Evolutionary conservation across 805 yeast species (phyloP).

Genomic region (Yarrowia yakushimensis): DNA sequence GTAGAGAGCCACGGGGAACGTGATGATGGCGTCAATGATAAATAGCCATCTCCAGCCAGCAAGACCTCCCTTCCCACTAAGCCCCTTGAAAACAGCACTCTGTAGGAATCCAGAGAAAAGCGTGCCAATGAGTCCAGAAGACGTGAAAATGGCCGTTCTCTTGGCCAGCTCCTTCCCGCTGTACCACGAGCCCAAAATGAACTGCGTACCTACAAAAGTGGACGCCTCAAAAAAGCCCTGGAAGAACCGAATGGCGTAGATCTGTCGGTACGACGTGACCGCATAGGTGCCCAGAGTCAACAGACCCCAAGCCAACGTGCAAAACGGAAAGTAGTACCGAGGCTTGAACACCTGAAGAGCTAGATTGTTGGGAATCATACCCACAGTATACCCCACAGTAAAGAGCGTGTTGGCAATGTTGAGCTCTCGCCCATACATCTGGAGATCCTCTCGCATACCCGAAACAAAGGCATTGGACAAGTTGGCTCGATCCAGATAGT

Average conservation of each 20-base stretch:
- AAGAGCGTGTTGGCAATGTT: slow-evolving; percentile 45
- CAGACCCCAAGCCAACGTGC: slow-evolving; percentile 42
- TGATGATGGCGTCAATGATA: slow-evolving; percentile 28
- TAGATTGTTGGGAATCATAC: slow-evolving; percentile 44
- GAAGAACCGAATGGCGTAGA: slow-evolving; percentile 45
- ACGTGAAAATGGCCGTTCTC: slow-evolving; percentile 44
- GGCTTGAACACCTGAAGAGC: slow-evolving; percentile 39
- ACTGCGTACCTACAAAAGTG: slow-evolving; percentile 44
- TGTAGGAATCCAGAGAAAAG: slow-evolving; percentile 48
- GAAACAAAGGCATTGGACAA: slow-evolving; percentile 53
- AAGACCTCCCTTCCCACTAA: slow-evolving; percentile 43
- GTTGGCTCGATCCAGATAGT: slow-evolving; percentile 51
- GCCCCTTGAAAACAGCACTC: slow-evolving; percentile 42
- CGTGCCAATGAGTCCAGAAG: slow-evolving; percentile 42
- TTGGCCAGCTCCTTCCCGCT: slow-evolving; percentile 44
- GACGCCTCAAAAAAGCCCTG: slow-evolving; percentile 47
- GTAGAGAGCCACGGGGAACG: slow-evolving; percentile 27
- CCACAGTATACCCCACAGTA: slow-evolving; percentile 47
- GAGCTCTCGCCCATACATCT: slow-evolving; percentile 45
- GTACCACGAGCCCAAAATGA: slow-evolving; percentile 47
- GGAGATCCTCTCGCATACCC: slow-evolving; percentile 52
- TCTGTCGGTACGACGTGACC: slow-evolving; percentile 35
- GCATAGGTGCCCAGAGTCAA: slow-evolving; percentile 40
- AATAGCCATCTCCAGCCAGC: slow-evolving; percentile 38
- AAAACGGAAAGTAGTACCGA: slow-evolving; percentile 38